Evolutionary conservation across 371 early-diverging fungal genomes (phyloP), one percentile per base, ranked within the genome.

Genomic region (Syncephalastrum racemosum): DNA sequence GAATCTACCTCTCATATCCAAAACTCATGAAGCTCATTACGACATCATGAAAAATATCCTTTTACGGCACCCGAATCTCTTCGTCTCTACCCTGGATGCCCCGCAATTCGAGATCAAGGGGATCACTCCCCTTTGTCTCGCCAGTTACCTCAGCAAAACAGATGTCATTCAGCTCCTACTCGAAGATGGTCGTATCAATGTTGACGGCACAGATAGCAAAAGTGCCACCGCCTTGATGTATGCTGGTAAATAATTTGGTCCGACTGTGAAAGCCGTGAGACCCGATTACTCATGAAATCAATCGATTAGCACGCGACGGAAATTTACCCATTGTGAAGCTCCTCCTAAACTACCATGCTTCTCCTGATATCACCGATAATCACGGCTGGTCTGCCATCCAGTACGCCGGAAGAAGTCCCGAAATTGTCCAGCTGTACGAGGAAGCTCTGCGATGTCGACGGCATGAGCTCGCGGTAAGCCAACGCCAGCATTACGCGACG

Each of bases 161-260:
- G 82, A 83, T 18, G 72, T 87, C 12, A 85, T 88, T 27, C 73
- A 71, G 39, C 58, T 82, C 39, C 62, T 90, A 44, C 58, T 90
- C 46, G 86, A 85, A 47, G 83, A 79, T 42, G 88, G 87, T 1
- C 74, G 84, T 16, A 81, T 82, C 18, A 81, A 83, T 69, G 87
- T 87, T 12, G 82, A 90, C 68, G 85, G 82, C 0, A 73, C 80
- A 2, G 88, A 88, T 50, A 75, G 80, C 53, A 90, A 88, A 63
- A 86, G 85, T 19, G 87, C 90, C 10, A 86, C 90, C 3, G 84
- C 89, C 3, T 59, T 90, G n/a, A 90, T 90, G 90, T 90, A 88
- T 75, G 90, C 90, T 46, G 86, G 88, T 86, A 82, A 60, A 56
- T 43, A 20, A 40, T 27, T 12, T 3, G 19, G 23, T 42, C 12